phyloP scores from a whole-genome alignment of 2,329 filamentous ascomycete genomes.

The Stagonosporopsis vannaccii region DNA sequence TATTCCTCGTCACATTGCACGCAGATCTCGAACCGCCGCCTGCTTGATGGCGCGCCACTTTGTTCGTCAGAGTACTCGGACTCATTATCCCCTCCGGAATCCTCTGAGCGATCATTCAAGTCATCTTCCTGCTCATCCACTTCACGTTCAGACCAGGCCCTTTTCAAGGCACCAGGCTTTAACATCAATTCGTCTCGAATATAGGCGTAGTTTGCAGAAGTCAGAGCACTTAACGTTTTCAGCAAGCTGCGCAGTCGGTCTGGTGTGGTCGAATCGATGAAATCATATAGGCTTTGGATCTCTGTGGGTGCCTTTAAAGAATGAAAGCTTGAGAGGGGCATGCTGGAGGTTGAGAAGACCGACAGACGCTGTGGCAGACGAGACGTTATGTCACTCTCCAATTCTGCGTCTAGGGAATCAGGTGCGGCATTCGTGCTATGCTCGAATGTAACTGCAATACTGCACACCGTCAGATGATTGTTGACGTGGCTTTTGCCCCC shows the following conservation, averaged over 20 bases:
- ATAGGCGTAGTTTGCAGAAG: background rate
- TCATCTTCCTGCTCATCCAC: background rate
- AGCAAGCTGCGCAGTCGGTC: conserved; percentile 10
- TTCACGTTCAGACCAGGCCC: background rate
- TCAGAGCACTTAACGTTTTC: conserved; percentile 2
- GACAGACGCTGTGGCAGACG: no score
- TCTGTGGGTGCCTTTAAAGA: background rate
- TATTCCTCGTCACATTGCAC: conserved; percentile 34
- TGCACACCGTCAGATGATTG: no score
- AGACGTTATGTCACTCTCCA: no score
- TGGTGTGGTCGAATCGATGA: conserved; percentile 14
- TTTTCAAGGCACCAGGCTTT: background rate
- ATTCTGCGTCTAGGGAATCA: no score
- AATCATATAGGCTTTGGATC: conserved; percentile 7
- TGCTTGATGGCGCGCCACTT: background rate
- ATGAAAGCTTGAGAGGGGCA: background rate
- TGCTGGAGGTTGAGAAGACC: background rate
- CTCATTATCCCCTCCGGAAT: background rate
- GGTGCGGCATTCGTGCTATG: no score
- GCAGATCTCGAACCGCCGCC: conserved; percentile 26
- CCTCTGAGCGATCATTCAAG: background rate
- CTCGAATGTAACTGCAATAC: no score
- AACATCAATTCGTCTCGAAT: background rate
- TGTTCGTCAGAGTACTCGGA: conserved; percentile 16
- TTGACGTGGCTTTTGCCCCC: no score